These are phyloP conservation scores for Geotrichum candidum DNA, from an alignment of 1,139 yeast species.

Conservation along the genomic window DNA sequence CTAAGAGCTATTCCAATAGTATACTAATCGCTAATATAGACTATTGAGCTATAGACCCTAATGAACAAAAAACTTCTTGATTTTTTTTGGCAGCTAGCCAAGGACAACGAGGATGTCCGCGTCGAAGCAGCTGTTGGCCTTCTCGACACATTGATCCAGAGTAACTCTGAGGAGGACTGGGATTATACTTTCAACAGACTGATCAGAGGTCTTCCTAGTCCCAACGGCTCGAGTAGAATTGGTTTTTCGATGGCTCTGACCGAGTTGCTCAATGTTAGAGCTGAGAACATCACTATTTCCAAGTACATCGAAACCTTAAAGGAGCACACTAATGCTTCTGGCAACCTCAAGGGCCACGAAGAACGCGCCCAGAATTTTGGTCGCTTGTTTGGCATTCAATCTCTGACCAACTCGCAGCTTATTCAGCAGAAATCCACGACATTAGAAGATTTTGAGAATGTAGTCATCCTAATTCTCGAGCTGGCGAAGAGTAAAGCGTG, in stretches of 20 bases:
- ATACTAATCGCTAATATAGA: neutral
- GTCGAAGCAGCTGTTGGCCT: slow-evolving; percentile 64
- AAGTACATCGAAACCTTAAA: slow-evolving; percentile 44
- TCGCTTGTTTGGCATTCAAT: slow-evolving; percentile 75
- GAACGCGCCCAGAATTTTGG: slow-evolving; percentile 80
- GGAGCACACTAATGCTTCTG: slow-evolving; percentile 39
- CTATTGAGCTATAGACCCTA: neutral
- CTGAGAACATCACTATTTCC: slow-evolving; percentile 35
- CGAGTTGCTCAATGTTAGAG: slow-evolving; percentile 54
- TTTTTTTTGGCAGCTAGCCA: slow-evolving; percentile 70
- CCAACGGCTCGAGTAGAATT: slow-evolving; percentile 75
- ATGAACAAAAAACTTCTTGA: slow-evolving; percentile 37
- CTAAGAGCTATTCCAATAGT: neutral
- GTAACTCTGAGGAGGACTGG: slow-evolving; percentile 57
- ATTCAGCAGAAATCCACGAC: slow-evolving; percentile 35
- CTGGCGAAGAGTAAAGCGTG: slow-evolving; percentile 67
- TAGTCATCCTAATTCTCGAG: slow-evolving; percentile 47
- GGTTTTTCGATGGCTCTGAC: slow-evolving; percentile 88
- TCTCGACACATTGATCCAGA: slow-evolving; percentile 48
- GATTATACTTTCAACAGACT: slow-evolving; percentile 73
- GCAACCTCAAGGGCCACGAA: slow-evolving; percentile 66
- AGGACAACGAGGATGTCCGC: slow-evolving; percentile 70
- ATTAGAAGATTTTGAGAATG: slow-evolving; percentile 33
- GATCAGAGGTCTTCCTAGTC: slow-evolving; percentile 72
- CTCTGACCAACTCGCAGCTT: slow-evolving; percentile 55